Conservation (phyloP, 2,329 filamentous ascomycete species). For the Thelonectria discophora region DNA sequence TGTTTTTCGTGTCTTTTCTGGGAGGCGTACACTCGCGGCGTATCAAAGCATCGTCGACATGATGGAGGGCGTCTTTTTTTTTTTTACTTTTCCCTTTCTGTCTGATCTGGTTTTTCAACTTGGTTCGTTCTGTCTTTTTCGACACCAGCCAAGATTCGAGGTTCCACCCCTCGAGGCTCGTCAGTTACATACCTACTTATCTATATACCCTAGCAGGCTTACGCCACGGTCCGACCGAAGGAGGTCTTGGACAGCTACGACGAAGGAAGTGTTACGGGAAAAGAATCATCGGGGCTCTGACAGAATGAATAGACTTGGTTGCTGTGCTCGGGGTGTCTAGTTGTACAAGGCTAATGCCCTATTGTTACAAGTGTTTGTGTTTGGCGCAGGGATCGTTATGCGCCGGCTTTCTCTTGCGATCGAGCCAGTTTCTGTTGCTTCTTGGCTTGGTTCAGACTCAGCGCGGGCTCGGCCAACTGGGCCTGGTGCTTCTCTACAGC, state of each 20-base stretch:
- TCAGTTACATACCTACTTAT: constrained; percentile 3
- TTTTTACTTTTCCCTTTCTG: constrained; percentile 12
- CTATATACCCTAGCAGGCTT: constrained; percentile 25
- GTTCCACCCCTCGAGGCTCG: constrained; percentile 16
- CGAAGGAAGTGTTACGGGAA: constrained; percentile 22
- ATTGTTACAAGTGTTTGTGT: constrained; percentile 15
- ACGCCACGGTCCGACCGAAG: constrained; percentile 15
- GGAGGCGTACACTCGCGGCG: constrained; percentile 37
- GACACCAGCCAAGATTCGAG: constrained; percentile 1
- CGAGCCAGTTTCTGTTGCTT: constrained; percentile 70
- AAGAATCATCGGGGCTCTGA: constrained; percentile 5
- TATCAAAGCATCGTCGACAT: constrained; percentile 35
- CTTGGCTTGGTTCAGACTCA: constrained; percentile 74
- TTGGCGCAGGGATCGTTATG: constrained; percentile 28
- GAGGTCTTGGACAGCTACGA: constrained; percentile 9
- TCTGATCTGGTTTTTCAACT: constrained; percentile 6
- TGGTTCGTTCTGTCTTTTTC: constrained; percentile 6
- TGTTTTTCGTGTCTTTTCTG: not conserved
- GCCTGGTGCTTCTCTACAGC: constrained; percentile 61
- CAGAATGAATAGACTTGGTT: constrained; percentile 17
- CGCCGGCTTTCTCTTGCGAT: constrained; percentile 53
- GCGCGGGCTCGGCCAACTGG: constrained; percentile 55
- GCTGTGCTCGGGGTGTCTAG: constrained; percentile 28
- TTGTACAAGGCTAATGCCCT: constrained; percentile 32
- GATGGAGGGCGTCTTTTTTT: constrained; percentile 26